Evolutionary conservation across 768 basidiomycete species (phyloP), one percentile per base, ranked within the genome.

Genomic region (Leccinum obscurum): DNA sequence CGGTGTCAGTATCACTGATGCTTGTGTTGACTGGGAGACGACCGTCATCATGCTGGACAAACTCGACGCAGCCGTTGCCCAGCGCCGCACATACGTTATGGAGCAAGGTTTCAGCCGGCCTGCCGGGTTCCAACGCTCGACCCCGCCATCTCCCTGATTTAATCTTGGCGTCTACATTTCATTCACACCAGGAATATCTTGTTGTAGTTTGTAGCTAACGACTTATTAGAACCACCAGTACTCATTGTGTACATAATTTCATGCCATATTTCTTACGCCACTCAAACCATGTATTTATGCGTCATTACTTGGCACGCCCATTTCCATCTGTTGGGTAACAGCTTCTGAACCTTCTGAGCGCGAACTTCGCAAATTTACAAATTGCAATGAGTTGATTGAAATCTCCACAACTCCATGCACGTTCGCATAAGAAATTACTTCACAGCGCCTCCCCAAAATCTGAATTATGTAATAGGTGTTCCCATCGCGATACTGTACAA

Each of bases 1-100:
- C 59, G 92, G 92, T 56, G 85, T 95, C 56, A 89, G 87, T 63
- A 95, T 96, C 71, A 97, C 94, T 0, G 94, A 97, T 64, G 95
- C 92, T 3, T 97, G 94, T 68, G 87, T 95, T 52, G 84, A 90
- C 72, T 96, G 93, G 92, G 82, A 85, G 52, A 80, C 80, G 7
- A 97, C 94, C 1, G 79, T 92, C 41, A 65, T 57, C 20, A 90
- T 95, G 86, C 83, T 96, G 54, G 81, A 87, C 69, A 77, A 79
- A 58, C 79, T 94, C 54, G 88, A 93, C 61, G 79, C 81, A 10
- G 75, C 73, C 17, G 75, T 75, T 22, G 62, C 56, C 41, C 66
- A 64, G 24, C 75, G 73, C 11, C 72, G 72, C 6, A 7, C 10
- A 53, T 68, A 39, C 61, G 56, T 70, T 13, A 61, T 75, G n/a